These are phyloP conservation scores for Dendrobium nobile DNA, from an alignment of 106 monocot genomes.

Conservation along the genomic window DNA sequence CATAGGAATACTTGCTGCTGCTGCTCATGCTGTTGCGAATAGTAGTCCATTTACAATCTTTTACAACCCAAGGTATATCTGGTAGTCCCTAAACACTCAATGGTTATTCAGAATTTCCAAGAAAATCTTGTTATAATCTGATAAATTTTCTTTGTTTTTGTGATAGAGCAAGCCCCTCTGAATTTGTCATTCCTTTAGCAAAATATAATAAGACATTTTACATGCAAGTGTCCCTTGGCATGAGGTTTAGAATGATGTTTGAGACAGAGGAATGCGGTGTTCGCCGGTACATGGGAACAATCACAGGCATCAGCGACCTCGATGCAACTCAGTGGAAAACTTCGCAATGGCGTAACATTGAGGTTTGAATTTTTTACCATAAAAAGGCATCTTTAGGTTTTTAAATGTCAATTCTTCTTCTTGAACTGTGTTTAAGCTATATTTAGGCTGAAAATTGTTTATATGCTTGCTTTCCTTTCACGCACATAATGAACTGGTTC, in stretches of 20 bases:
- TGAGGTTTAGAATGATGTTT: conserved; percentile 79
- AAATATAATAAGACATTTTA: conserved; percentile 59
- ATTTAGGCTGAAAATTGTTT: neutral
- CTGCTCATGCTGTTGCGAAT: conserved; percentile 50
- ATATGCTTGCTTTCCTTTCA: neutral
- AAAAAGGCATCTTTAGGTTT: neutral
- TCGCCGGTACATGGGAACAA: conserved; percentile 84
- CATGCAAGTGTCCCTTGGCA: conserved; percentile 52
- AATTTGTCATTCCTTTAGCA: conserved; percentile 59
- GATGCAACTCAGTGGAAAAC: conserved; percentile 79
- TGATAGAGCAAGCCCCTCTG: conserved; percentile 46
- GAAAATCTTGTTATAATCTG: neutral
- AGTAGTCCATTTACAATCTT: conserved; percentile 34
- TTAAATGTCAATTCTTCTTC: neutral
- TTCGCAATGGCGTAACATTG: conserved; percentile 86
- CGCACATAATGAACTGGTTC: neutral
- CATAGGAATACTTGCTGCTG: conserved; percentile 52
- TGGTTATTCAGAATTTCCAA: neutral
- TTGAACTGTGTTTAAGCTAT: neutral
- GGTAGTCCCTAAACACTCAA: neutral
- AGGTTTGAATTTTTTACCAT: conserved; percentile 28
- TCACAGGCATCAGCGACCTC: conserved; percentile 74
- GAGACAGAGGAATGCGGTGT: conserved; percentile 90
- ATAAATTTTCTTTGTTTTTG: neutral
- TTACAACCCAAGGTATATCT: conserved; percentile 44